These are phyloP conservation scores for Cubamyces lactineus DNA, from an alignment of 768 basidiomycete species.

Conservation along the genomic window DNA sequence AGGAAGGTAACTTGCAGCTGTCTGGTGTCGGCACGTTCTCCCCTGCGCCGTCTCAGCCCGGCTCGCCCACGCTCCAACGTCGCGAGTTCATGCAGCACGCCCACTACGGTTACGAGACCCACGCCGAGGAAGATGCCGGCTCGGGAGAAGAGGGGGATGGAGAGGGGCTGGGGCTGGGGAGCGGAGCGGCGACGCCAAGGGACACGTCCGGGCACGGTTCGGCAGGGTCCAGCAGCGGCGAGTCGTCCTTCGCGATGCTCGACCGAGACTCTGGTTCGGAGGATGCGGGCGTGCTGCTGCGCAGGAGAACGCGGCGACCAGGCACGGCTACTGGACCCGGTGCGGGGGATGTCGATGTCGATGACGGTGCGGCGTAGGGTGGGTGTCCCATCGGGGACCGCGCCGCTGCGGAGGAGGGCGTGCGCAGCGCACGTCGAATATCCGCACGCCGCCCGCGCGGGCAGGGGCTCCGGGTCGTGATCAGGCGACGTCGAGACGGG, in stretches of 20 bases:
- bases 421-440: slow-evolving; percentile 1
- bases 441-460: neutral
- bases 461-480: slow-evolving; percentile 5
- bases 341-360: neutral
- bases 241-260: slow-evolving; percentile 31
- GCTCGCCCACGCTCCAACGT: slow-evolving; percentile 57
- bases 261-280: slow-evolving; percentile 32
- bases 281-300: slow-evolving; percentile 28
- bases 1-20: slow-evolving; percentile 50
- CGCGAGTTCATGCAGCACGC: slow-evolving; percentile 24
- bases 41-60: slow-evolving; percentile 65
- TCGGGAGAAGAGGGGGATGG: slow-evolving; percentile 9
- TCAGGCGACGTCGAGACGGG: slow-evolving; percentile 5
- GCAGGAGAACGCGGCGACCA: slow-evolving; percentile 26
- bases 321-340: slow-evolving; percentile 14
- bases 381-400: neutral
- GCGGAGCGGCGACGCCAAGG: slow-evolving; percentile 16
- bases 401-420: neutral
- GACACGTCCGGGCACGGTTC: slow-evolving; percentile 19
- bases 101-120: slow-evolving; percentile 3
- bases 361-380: slow-evolving; percentile 13
- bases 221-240: slow-evolving; percentile 29
- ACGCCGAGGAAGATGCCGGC: slow-evolving; percentile 20
- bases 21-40: slow-evolving; percentile 77
- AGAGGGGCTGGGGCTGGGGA: slow-evolving; percentile 4